These are phyloP conservation scores for Colletotrichum chrysophilum DNA, from an alignment of 2,329 filamentous ascomycete genomes.

Conservation along the genomic window DNA sequence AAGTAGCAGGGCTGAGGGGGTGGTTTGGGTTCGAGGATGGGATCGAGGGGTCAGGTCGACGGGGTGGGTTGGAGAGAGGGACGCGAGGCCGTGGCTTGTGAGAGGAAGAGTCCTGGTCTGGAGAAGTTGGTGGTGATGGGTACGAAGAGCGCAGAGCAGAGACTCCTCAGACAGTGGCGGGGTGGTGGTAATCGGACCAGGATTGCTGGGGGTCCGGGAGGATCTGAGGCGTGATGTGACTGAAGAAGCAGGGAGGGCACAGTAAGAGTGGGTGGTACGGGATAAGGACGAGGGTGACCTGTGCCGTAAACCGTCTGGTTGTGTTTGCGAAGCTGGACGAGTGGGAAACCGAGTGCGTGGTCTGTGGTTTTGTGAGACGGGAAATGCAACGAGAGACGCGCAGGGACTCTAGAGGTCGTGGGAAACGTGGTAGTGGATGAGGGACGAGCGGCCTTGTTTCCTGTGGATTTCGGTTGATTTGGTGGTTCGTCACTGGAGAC, in stretches of 20 bases:
- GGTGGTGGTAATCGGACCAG: not conserved
- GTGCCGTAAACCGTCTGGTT: not conserved
- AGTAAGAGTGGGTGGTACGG: not conserved
- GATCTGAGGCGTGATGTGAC: slow-evolving; percentile 1
- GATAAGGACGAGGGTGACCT: not conserved
- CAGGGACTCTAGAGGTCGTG: not conserved
- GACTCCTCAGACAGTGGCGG: not conserved
- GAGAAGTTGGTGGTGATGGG: not conserved
- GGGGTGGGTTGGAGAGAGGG: not conserved
- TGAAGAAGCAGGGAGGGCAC: not conserved
- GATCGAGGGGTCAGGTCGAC: not conserved
- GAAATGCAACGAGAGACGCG: slow-evolving; percentile 15
- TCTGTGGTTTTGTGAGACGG: slow-evolving; percentile 15
- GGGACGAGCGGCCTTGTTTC: not conserved
- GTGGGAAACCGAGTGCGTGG: not conserved
- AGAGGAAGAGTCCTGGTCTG: not conserved
- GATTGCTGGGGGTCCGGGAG: slow-evolving; percentile 1
- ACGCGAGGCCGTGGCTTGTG: not conserved
- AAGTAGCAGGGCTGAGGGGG: slow-evolving; percentile 15
- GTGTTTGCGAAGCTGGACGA: not conserved
- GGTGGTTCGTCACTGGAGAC: not conserved
- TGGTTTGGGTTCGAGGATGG: not conserved
- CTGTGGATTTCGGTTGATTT: not conserved
- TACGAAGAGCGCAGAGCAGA: not conserved
- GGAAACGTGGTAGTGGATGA: not conserved